Evolutionary conservation across 1,284 basidiomycete genomes (phyloP).

Genomic region (Puccinia polysora): DNA sequence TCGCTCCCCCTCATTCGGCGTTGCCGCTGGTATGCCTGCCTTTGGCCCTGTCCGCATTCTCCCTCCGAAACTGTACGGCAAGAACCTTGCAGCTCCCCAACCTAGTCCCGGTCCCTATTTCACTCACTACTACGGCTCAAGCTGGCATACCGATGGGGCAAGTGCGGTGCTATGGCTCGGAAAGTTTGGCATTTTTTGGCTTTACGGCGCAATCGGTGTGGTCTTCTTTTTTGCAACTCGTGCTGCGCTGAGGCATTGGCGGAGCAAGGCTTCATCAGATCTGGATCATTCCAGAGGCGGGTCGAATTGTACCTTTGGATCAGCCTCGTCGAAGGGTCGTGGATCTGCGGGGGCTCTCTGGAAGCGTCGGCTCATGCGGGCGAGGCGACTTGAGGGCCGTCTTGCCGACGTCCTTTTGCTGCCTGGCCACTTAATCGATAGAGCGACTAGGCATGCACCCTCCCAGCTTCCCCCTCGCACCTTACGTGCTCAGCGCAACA

Average conservation of each 20-base stretch:
- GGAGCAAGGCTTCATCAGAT: too few relatives aligned
- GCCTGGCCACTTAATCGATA: background rate
- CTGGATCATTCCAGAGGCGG: too few relatives aligned
- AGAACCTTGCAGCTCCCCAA: constrained; percentile 91
- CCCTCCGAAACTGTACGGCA: constrained; percentile 90
- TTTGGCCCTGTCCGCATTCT: constrained; percentile 76
- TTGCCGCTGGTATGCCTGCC: too few relatives aligned
- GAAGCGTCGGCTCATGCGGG: too few relatives aligned
- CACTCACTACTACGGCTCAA: constrained; percentile 88
- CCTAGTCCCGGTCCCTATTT: constrained; percentile 57
- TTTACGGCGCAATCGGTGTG: background rate
- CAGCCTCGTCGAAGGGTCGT: too few relatives aligned
- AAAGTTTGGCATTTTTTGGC: constrained; percentile 4
- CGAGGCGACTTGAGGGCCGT: too few relatives aligned
- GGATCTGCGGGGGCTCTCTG: too few relatives aligned
- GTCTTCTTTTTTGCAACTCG: background rate
- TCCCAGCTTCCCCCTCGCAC: too few relatives aligned
- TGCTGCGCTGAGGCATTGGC: too few relatives aligned
- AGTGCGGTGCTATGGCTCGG: constrained; percentile 50
- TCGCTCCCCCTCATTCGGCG: constrained; percentile 72
- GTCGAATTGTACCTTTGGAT: too few relatives aligned
- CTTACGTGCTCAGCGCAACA: too few relatives aligned
- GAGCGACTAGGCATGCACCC: too few relatives aligned
- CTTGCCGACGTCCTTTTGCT: background rate
- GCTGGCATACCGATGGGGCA: constrained; percentile 63